Evolutionary conservation across 2,329 filamentous ascomycete genomes (phyloP).

Genomic region (Herpotrichia juniperi): DNA sequence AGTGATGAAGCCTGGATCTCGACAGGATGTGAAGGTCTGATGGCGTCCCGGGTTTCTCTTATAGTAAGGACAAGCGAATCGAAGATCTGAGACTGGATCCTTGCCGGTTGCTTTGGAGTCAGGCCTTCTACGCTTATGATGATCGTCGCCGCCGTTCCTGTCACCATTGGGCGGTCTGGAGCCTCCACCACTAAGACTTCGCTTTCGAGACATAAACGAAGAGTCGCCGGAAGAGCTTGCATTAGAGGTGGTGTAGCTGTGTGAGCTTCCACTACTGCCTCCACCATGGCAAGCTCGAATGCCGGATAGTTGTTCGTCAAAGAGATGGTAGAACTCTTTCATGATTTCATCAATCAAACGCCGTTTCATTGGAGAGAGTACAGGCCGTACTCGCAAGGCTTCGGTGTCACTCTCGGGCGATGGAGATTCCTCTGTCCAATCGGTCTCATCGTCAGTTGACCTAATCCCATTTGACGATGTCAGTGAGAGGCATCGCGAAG

Average conservation of each 20-base stretch:
- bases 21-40: conserved; percentile 30
- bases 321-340: conserved; percentile 26
- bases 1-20: conserved; percentile 30
- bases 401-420: conserved; percentile 25
- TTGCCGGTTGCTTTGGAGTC: conserved; percentile 17
- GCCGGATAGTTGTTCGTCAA: conserved; percentile 6
- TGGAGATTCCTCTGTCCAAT: conserved; percentile 27
- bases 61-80: conserved; percentile 32
- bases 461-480: conserved; percentile 22
- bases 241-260: not conserved
- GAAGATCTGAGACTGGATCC: conserved; percentile 13
- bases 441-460: conserved; percentile 30
- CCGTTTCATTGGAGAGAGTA: conserved; percentile 25
- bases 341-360: conserved; percentile 25
- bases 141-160: conserved; percentile 22
- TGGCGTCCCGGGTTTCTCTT: conserved; percentile 31
- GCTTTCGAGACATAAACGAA: conserved; percentile 24
- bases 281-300: conserved; percentile 13
- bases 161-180: conserved; percentile 20
- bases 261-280: conserved; percentile 4
- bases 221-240: conserved; percentile 16
- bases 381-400: conserved; percentile 15
- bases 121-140: conserved; percentile 26
- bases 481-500: conserved; percentile 26
- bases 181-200: conserved; percentile 27